Evolutionary conservation across 2,329 filamentous ascomycete species (phyloP).

Genomic region (Pseudophaeomoniella oleicola): DNA sequence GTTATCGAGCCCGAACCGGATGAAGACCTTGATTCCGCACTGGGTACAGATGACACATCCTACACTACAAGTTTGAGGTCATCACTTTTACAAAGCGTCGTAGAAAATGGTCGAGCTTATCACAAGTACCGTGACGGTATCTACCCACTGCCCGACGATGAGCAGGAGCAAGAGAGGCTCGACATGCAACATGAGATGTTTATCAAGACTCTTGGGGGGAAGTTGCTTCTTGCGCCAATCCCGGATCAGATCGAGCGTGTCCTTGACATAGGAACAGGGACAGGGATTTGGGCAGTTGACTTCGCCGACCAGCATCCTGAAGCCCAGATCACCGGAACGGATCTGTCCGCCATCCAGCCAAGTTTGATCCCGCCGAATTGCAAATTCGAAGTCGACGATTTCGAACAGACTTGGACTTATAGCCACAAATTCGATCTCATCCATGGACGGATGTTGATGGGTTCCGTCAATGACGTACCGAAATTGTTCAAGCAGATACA

Average conservation of each 20-base stretch:
- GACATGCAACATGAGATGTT: slow-evolving; percentile 25
- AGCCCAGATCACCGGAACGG: slow-evolving; percentile 11
- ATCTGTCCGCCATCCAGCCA: slow-evolving; percentile 14
- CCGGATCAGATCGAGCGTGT: slow-evolving; percentile 12
- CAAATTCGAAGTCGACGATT: slow-evolving; percentile 12
- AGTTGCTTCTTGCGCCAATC: not conserved
- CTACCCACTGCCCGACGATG: slow-evolving; percentile 16
- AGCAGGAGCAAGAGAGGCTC: slow-evolving; percentile 23
- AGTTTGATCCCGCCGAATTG: slow-evolving; percentile 13
- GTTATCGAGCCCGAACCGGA: too few species aligned
- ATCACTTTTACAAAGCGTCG: slow-evolving; percentile 4
- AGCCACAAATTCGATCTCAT: slow-evolving; percentile 8
- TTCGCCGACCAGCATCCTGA: slow-evolving; percentile 17
- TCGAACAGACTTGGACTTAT: slow-evolving; percentile 9
- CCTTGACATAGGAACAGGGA: slow-evolving; percentile 18
- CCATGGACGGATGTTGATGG: slow-evolving; percentile 10
- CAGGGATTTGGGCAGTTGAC: slow-evolving; percentile 18
- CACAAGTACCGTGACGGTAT: slow-evolving; percentile 14
- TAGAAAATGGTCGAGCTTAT: slow-evolving; percentile 20
- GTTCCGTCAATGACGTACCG: slow-evolving; percentile 8
- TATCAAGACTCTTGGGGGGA: slow-evolving; percentile 7
- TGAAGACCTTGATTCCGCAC: too few species aligned
- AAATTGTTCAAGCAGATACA: slow-evolving; percentile 17
- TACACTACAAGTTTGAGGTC: slow-evolving; percentile 4
- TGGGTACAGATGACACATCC: too few species aligned